Percentiles rank a stretch among this genome's conserved stretches.
Conservation (phyloP, 108 stramenopile genomes). For the Skeletonema potamos region DNA sequence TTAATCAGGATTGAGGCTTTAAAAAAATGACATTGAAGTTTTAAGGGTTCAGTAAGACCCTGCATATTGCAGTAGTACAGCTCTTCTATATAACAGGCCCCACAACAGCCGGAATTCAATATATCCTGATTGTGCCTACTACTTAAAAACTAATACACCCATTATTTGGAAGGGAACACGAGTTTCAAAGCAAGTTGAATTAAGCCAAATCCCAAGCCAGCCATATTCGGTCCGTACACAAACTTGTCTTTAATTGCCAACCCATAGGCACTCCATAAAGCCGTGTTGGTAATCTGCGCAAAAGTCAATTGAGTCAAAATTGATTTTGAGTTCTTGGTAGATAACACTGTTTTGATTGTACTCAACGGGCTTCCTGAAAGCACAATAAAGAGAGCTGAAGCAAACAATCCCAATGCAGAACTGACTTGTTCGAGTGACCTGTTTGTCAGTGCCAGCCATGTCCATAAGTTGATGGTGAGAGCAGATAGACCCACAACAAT, state of each 20-base stretch:
- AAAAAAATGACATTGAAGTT: neutral
- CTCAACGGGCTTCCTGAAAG: slow-evolving; percentile 48
- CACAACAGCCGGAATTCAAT: too few species aligned
- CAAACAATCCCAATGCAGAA: slow-evolving; percentile 44
- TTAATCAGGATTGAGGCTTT: neutral
- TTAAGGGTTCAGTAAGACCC: neutral
- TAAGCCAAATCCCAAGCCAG: slow-evolving; percentile 32
- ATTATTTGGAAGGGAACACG: slow-evolving; percentile 29
- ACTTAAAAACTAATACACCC: neutral
- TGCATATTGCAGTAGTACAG: neutral
- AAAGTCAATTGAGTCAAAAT: slow-evolving; percentile 47
- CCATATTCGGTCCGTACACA: slow-evolving; percentile 56
- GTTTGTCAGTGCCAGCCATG: slow-evolving; percentile 42
- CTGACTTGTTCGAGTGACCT: slow-evolving; percentile 30
- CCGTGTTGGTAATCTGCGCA: slow-evolving; percentile 53
- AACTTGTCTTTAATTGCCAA: slow-evolving; percentile 50
- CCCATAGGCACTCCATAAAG: slow-evolving; percentile 61
- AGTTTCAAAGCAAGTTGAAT: slow-evolving; percentile 38
- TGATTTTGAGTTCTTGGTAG: slow-evolving; percentile 39
- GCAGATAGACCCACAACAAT: slow-evolving; percentile 23
- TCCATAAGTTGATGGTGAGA: slow-evolving; percentile 50
- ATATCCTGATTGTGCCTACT: too few species aligned
- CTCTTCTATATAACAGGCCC: too few species aligned
- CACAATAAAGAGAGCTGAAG: slow-evolving; percentile 45
- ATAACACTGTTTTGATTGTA: slow-evolving; percentile 45